Evolutionary conservation across 1,284 basidiomycete genomes (phyloP).

Genomic region (Cerioporus squamosus): DNA sequence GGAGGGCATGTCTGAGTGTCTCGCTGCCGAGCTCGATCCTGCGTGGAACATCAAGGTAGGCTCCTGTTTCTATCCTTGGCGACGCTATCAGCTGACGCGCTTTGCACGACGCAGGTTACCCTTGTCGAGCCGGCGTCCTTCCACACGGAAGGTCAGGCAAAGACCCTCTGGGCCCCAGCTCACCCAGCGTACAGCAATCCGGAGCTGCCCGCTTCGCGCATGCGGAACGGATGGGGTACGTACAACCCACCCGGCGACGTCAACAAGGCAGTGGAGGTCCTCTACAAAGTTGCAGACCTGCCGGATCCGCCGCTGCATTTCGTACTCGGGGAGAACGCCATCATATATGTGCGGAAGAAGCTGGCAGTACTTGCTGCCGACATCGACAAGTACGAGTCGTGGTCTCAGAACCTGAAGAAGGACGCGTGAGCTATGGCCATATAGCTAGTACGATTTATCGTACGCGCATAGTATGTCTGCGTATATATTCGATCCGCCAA

Average conservation of each 20-base stretch:
- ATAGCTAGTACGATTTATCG: too few relatives aligned
- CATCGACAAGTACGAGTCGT: slow-evolving; percentile 10
- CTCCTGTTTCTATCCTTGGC: background rate
- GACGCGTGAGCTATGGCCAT: background rate
- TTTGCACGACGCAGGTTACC: slow-evolving; percentile 9
- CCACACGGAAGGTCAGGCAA: slow-evolving; percentile 3
- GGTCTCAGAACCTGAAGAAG: slow-evolving; percentile 14
- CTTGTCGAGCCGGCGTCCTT: slow-evolving; percentile 18
- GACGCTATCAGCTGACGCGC: background rate
- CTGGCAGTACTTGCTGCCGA: background rate
- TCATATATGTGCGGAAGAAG: slow-evolving; percentile 1
- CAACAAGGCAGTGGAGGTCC: slow-evolving; percentile 7
- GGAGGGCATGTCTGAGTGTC: slow-evolving; percentile 38
- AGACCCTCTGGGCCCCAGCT: background rate
- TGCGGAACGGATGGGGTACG: too few relatives aligned
- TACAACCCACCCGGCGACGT: slow-evolving; percentile 1
- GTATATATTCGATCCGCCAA: too few relatives aligned
- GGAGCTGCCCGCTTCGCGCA: background rate
- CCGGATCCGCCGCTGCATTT: slow-evolving; percentile 20
- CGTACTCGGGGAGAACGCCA: slow-evolving; percentile 14
- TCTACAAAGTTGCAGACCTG: slow-evolving; percentile 12
- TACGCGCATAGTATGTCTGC: too few relatives aligned
- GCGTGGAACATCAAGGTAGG: slow-evolving; percentile 47
- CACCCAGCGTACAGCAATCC: slow-evolving; percentile 23
- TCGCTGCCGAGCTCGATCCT: slow-evolving; percentile 40